Evolutionary conservation across 1,139 yeast species (phyloP), one percentile per base, ranked within the genome.

Genomic region (Saccharomyces hybrid): DNA sequence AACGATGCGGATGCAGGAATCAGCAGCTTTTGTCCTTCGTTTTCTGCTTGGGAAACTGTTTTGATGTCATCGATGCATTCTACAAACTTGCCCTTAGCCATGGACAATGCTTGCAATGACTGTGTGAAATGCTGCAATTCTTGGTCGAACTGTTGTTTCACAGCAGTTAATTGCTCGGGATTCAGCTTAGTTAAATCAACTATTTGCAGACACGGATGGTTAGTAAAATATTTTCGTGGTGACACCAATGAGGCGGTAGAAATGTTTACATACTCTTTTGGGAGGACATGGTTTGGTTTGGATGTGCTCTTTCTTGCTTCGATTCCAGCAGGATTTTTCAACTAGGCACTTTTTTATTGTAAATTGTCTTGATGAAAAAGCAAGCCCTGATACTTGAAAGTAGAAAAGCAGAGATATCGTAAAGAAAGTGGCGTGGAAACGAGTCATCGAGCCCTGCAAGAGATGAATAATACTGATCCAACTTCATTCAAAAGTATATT

Each of bases 1-100:
- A 93, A 75, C 0, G 97, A 88, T 48, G 91, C 79, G 0, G 98
- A 89, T 60, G 95, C 76, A 5, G 99, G 99, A 0, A 95, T 89
- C 60, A 93, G 75, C 38, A 93, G 71, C 32, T 81, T 80, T 54
- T 78, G 75, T 2, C 75, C 73, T 16, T 74, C 73, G 38, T 74
- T 73, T 47, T 74, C 75, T 26, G 78, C 72, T 28, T 69, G 64
- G 51, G 82, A 78, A 61, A 88, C 78, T 51, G 75, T 74, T 53
- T 81, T 80, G 54, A 93, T 84, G 59, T 91, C 84, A 38, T 77
- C 76, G 12, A 84, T 79, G 70, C 98, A 93, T 63, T 91, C 97
- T 60, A 78, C 79, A 68, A 91, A 88, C 71, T 88, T 91, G 51
- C 79, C 73, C 66, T 86, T 89, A 3, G 98, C 99, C 55, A 91